Evolutionary conservation across 1,284 basidiomycete genomes (phyloP).

Genomic region (Inonotus hispidus): DNA sequence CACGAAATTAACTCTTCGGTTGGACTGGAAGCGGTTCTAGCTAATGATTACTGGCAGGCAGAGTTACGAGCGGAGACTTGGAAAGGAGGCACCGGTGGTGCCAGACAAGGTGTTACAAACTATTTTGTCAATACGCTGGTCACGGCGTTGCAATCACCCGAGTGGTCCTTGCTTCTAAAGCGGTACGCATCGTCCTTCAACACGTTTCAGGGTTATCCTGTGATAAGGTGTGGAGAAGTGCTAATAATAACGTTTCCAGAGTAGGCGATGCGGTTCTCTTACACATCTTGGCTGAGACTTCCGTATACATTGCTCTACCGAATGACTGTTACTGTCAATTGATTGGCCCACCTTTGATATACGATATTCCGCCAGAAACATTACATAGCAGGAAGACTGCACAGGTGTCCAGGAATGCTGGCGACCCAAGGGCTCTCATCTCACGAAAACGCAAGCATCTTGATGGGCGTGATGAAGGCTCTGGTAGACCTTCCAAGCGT

Average conservation of each 20-base stretch:
- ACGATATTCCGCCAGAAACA: conserved; percentile 32
- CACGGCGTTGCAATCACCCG: conserved; percentile 54
- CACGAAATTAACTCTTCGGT: background rate
- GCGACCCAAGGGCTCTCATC: background rate
- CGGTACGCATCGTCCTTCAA: conserved; percentile 37
- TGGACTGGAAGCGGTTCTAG: background rate
- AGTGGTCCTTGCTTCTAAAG: conserved; percentile 63
- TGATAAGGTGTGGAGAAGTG: background rate
- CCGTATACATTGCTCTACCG: conserved; percentile 65
- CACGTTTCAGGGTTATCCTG: too few species aligned
- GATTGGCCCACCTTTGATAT: conserved; percentile 62
- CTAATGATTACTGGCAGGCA: background rate
- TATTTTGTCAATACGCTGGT: conserved; percentile 71
- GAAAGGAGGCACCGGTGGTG: conserved; percentile 25
- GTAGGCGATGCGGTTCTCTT: conserved; percentile 68
- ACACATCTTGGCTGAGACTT: conserved; percentile 68
- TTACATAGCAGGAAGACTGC: background rate
- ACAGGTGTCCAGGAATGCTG: background rate
- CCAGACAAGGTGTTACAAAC: conserved; percentile 44
- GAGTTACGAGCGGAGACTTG: conserved; percentile 23
- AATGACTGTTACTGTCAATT: conserved; percentile 82
- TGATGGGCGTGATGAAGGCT: background rate
- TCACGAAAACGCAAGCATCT: background rate
- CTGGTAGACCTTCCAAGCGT: conserved; percentile 8
- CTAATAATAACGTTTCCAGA: conserved; percentile 33